These are phyloP conservation scores for Grammothele lineata DNA, from an alignment of 768 basidiomycete genomes.

Conservation along the genomic window DNA sequence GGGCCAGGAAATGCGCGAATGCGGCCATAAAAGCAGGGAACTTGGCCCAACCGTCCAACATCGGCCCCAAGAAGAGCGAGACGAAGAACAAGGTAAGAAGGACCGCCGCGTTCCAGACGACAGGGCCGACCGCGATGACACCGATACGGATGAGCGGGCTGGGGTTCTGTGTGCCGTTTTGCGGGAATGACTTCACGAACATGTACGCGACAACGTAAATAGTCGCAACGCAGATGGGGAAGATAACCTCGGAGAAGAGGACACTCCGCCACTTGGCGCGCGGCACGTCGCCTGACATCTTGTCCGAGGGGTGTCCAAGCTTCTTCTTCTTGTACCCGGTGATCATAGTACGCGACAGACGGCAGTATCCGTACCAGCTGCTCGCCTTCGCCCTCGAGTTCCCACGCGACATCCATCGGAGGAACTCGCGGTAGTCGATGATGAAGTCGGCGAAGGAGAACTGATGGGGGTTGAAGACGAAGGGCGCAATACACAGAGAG, in stretches of 20 bases:
- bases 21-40: conserved; percentile 94
- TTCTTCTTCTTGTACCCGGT: conserved; percentile 99
- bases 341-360: conserved; percentile 93
- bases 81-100: conserved; percentile 83
- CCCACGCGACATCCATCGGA: conserved; percentile 99
- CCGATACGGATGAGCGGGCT: conserved; percentile 87
- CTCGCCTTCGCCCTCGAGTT: conserved; percentile 96
- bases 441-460: conserved; percentile 97
- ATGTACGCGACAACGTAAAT: conserved; percentile 84
- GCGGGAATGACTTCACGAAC: conserved; percentile 90
- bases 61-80: conserved; percentile 89
- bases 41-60: conserved; percentile 78
- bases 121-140: conserved; percentile 85
- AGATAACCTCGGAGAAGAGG: conserved; percentile 77
- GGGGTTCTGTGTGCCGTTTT: conserved; percentile 59
- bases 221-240: conserved; percentile 70
- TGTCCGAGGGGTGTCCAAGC: conserved; percentile 96
- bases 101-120: conserved; percentile 92
- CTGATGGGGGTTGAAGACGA: conserved; percentile 99
- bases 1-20: conserved; percentile 75
- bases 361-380: conserved; percentile 99
- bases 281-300: conserved; percentile 90
- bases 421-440: conserved; percentile 97
- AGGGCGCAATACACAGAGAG: conserved; percentile 93
- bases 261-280: conserved; percentile 86